A percentile compares a stretch with the other conserved stretches of the same genome.
These are phyloP conservation scores for Diaporthe sp. DNA, from an alignment of 2,329 filamentous ascomycete genomes.

Conservation along the genomic window DNA sequence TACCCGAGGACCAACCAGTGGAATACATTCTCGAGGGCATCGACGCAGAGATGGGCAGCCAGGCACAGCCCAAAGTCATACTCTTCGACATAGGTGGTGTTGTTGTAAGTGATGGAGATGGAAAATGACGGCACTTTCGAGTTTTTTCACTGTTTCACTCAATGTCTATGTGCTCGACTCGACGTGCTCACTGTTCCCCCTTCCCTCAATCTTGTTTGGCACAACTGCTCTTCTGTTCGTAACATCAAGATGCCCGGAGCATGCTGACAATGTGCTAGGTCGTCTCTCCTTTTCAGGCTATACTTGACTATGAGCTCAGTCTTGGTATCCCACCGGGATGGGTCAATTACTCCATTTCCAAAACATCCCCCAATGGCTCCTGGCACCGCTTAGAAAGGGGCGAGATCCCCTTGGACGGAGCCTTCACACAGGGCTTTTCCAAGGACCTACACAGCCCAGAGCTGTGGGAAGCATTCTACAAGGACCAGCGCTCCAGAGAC, in stretches of 20 bases:
- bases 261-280: constrained; percentile 70
- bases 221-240: background rate
- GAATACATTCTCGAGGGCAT: constrained; percentile 51
- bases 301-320: constrained; percentile 87
- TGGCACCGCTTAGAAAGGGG: constrained; percentile 94
- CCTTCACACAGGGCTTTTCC: constrained; percentile 84
- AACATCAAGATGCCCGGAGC: constrained; percentile 9
- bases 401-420: constrained; percentile 79
- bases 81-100: constrained; percentile 98
- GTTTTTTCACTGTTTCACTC: background rate
- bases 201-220: background rate
- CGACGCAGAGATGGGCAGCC: constrained; percentile 58
- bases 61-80: constrained; percentile 74
- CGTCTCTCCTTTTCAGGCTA: constrained; percentile 90
- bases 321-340: constrained; percentile 87
- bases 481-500: constrained; percentile 57
- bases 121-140: too few species aligned
- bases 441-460: constrained; percentile 76
- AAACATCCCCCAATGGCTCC: constrained; percentile 80
- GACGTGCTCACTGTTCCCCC: background rate
- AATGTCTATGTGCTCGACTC: background rate
- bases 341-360: constrained; percentile 91
- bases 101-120: constrained; percentile 79
- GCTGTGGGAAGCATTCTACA: constrained; percentile 79
- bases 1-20: constrained; percentile 45